A percentile compares a stretch with the other conserved stretches of the same genome.
phyloP scores from a whole-genome alignment of 2,329 filamentous ascomycete genomes.

The Plectosphaerella cucumerina region DNA sequence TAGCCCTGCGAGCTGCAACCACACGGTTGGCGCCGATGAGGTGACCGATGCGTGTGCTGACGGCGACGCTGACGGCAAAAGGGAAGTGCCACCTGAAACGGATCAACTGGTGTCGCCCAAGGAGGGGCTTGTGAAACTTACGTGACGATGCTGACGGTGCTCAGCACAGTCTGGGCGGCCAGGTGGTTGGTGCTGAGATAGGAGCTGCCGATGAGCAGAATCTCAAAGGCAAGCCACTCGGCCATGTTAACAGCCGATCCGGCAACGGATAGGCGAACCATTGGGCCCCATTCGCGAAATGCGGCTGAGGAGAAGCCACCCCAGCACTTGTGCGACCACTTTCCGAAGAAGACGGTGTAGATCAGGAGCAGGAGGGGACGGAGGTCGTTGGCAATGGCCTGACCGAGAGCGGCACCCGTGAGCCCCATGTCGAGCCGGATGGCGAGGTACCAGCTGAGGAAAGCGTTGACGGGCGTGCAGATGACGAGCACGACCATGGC shows the following conservation, averaged over 20 bases:
- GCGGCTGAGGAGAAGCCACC: slow-evolving; percentile 31
- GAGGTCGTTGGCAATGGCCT: slow-evolving; percentile 43
- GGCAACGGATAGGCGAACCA: slow-evolving; percentile 32
- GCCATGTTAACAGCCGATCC: slow-evolving; percentile 34
- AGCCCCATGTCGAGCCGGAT: slow-evolving; percentile 39
- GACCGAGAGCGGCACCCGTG: slow-evolving; percentile 45
- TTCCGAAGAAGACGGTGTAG: slow-evolving; percentile 39
- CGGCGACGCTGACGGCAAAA: slow-evolving; percentile 35
- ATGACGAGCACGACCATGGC: slow-evolving; percentile 41
- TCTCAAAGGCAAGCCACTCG: slow-evolving; percentile 38
- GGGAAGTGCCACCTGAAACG: slow-evolving; percentile 33
- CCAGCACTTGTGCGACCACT: slow-evolving; percentile 38
- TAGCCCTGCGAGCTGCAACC: slow-evolving; percentile 22
- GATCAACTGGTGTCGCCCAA: slow-evolving; percentile 8
- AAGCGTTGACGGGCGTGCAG: slow-evolving; percentile 41
- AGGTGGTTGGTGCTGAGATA: slow-evolving; percentile 38
- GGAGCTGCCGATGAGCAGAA: slow-evolving; percentile 39
- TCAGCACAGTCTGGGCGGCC: slow-evolving; percentile 36
- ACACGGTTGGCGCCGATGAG: slow-evolving; percentile 33
- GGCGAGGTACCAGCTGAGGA: slow-evolving; percentile 45
- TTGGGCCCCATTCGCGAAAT: slow-evolving; percentile 33
- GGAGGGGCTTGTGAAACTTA: slow-evolving; percentile 31
- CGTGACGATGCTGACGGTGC: slow-evolving; percentile 30
- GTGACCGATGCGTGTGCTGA: slow-evolving; percentile 36
- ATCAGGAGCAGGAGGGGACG: slow-evolving; percentile 41